Evolutionary conservation across 129 eudicot species (phyloP).

Genomic region (Erigeron canadensis): DNA sequence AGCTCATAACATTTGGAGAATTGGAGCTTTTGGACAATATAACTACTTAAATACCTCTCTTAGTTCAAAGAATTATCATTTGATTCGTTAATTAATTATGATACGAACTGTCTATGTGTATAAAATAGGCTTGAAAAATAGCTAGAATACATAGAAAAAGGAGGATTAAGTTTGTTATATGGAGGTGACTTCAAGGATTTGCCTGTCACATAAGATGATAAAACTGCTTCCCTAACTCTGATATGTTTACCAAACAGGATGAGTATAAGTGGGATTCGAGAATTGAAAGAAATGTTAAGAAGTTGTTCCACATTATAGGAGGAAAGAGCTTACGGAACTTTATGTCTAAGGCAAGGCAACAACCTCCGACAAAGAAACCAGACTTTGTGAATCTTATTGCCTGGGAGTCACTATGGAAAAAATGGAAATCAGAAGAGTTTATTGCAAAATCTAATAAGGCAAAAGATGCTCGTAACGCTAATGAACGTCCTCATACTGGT

Average conservation of each 20-base stretch:
- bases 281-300: not conserved
- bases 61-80: no score
- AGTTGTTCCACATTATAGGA: not conserved
- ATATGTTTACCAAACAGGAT: not conserved
- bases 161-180: no score
- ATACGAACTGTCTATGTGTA: no score
- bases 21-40: no score
- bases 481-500: not conserved
- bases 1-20: no score
- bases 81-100: no score
- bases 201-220: no score
- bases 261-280: not conserved
- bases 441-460: not conserved
- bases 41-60: no score
- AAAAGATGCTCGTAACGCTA: not conserved
- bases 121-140: no score
- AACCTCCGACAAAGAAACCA: not conserved
- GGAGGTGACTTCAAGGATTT: no score
- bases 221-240: no score
- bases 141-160: no score
- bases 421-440: not conserved
- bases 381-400: not conserved
- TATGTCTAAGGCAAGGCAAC: slow-evolving; percentile 7
- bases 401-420: not conserved
- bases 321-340: not conserved